Evolutionary conservation across 352 stramenopile genomes (phyloP), one percentile per base, ranked within the genome.

Genomic region (Phytophthora ramorum): DNA sequence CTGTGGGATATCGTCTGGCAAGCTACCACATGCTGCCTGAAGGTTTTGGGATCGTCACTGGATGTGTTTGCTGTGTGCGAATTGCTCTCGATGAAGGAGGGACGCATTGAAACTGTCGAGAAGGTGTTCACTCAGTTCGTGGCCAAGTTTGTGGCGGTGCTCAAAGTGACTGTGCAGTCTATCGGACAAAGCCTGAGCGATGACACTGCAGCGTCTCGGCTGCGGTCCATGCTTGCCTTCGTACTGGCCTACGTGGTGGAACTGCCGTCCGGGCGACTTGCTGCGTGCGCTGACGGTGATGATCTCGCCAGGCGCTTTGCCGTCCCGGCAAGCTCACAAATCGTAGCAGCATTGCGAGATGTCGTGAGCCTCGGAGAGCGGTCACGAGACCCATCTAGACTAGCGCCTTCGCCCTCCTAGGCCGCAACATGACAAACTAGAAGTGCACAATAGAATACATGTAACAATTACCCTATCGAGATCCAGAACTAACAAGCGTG

Each of bases 1-100:
- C 14, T 81, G 7, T 86, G 77, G 66, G 69, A 83, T 59, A 32
- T 72, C 16, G 30, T 72, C 7, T 86, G 73, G 71, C 74, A 74
- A 16, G 66, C 38, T 32, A 56, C 68, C 8, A 58, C 53, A 0
- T 73, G 53, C 1, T 68, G 65, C 38, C 16, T 87, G n/a, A 68
- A 52, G 40, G 60, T 66, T 30, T 45, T 71, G 14, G 12, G 30
- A 2, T 35, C 16, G 0, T 74, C 68, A 8, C 14, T 77, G 30
- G 35, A 66, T 13, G 20, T 66, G 1, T 63, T 74, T 38, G 46
- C 43, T 41, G 24, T 14, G 2, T 62, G 50, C 17, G 47, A 66
- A 20, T 30, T 78, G 32, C 13, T 54, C 0, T 69, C 53, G 22
- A 59, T 63, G 58, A 57, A 61, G 17, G 17, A 70, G 2, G 44